Base-by-base conservation (phyloP, 1,139 yeast species). In the Geotrichum carabidarum region DNA sequence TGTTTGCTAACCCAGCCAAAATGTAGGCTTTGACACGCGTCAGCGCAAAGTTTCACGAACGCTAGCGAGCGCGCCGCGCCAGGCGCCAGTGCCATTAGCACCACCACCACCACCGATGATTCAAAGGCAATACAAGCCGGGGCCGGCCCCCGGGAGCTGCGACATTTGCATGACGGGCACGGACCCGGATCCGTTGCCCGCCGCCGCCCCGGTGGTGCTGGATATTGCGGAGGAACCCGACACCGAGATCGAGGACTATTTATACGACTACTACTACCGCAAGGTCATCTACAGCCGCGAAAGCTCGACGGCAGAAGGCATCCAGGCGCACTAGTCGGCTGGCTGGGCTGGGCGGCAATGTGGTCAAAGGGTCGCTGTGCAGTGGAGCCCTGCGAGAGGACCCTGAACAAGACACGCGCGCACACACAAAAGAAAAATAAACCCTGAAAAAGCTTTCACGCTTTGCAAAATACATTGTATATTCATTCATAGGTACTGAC, bases 161-260 rank as follows among this genome's bases (percentile, higher is more conserved):
- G 46, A 43, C 12, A 30, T 43, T 12, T 14, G 11, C 34, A 43
- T 27, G 44, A 38, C 43, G 11, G 44, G 30, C n/a, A 41, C 18
- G 44, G 44, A 41, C 30, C 2, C 4, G 9, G 8, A 17, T 2
- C 14, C 30, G 27, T 6, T 14, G 8, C 30, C 14, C 3, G 22
- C 30, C 3, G 22, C 12, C 3, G 2, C 40, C n/a, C 7, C 46
- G 35, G 14, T n/a, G 12, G 51, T 51, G 44, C 48, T 51, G 17
- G 55, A 51, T 30, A 51, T 51, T 17, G 42, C 55, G 1, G 55
- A 53, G 30, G 37, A 44, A 31, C 55, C 51, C 5, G 55, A 53
- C 31, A 34, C 52, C 4, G 55, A 53, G 43, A 44, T 53, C n/a
- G 55, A 53, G 27, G 55, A 53, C 31, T 53, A 53, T 37, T 37